Percentiles rank a stretch among this genome's conserved stretches.
Conservation (phyloP, 108 stramenopile species). For the Epipyxis sp. region DNA sequence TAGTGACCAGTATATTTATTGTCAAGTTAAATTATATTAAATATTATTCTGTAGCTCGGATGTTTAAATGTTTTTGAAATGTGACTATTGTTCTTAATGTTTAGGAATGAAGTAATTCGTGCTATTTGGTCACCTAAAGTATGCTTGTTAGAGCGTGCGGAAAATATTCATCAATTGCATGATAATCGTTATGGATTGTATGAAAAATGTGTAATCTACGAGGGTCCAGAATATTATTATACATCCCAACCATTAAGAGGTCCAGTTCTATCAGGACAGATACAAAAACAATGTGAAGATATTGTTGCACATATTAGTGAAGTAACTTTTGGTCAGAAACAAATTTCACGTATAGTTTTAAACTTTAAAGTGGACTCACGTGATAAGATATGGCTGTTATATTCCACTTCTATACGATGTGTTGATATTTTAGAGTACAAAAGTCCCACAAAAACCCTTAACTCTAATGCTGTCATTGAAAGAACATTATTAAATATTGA, state of each 20-base stretch:
- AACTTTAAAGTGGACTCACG: slow-evolving; percentile 80
- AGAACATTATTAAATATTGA: slow-evolving; percentile 58
- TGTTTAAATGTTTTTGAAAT: too few species aligned
- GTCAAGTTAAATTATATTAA: too few species aligned
- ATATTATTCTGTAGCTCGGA: too few species aligned
- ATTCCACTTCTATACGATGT: slow-evolving; percentile 58
- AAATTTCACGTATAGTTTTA: slow-evolving; percentile 64
- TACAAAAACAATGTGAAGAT: slow-evolving; percentile 67
- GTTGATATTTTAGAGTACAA: slow-evolving; percentile 12
- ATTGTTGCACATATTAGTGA: slow-evolving; percentile 66
- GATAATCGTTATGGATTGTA: slow-evolving; percentile 71
- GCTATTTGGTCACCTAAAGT: slow-evolving; percentile 77
- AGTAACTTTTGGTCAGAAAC: slow-evolving; percentile 54
- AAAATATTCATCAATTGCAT: slow-evolving; percentile 65
- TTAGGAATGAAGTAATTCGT: slow-evolving; percentile 60
- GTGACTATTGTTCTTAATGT: too few species aligned
- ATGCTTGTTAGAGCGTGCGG: slow-evolving; percentile 69
- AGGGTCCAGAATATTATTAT: slow-evolving; percentile 72
- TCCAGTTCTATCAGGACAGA: slow-evolving; percentile 57
- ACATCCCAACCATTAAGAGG: slow-evolving; percentile 62
- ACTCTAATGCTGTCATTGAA: background rate
- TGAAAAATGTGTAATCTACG: slow-evolving; percentile 72
- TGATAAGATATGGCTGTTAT: slow-evolving; percentile 61
- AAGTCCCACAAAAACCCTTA: background rate
- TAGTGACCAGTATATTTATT: too few species aligned